Percentiles rank a stretch among this genome's conserved stretches.
These are phyloP conservation scores for Magnolia officinalis DNA, from an alignment of 164 flowering plant genomes.

Conservation along the genomic window DNA sequence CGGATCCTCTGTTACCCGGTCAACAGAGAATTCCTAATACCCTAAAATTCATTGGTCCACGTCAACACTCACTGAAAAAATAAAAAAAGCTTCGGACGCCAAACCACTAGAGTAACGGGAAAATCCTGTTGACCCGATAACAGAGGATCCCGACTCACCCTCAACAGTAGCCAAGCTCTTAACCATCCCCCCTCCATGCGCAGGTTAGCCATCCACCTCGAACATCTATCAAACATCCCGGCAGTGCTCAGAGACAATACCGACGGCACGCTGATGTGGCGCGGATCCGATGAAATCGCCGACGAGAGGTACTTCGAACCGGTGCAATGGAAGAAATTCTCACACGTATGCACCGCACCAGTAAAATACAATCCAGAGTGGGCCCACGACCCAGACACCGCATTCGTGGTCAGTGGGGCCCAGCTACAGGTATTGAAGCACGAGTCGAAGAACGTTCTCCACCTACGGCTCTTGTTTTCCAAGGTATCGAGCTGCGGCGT, in stretches of 20 bases:
- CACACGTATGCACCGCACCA: constrained; percentile 63
- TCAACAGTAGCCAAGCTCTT: background rate
- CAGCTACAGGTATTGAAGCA: constrained; percentile 58
- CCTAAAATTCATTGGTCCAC: too few species aligned
- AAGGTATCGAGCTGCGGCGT: constrained; percentile 30
- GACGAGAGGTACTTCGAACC: constrained; percentile 37
- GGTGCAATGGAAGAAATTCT: constrained; percentile 45
- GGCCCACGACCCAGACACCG: constrained; percentile 22
- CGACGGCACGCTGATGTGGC: constrained; percentile 27
- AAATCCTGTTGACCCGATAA: too few species aligned
- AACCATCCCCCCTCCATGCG: background rate
- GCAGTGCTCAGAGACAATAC: constrained; percentile 40
- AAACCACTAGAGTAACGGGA: too few species aligned
- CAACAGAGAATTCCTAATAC: too few species aligned
- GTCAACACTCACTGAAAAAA: too few species aligned
- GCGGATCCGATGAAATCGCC: constrained; percentile 34
- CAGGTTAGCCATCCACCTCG: constrained; percentile 80
- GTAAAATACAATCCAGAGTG: constrained; percentile 47
- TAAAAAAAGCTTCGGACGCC: too few species aligned
- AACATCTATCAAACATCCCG: constrained; percentile 57
- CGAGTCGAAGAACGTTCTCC: constrained; percentile 53
- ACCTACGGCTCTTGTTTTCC: constrained; percentile 59
- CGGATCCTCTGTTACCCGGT: too few species aligned
- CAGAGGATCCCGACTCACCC: too few species aligned
- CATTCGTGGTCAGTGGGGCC: constrained; percentile 74